These are phyloP conservation scores for Paramecium bursaria DNA, from an alignment of 73 alveolate genomes.

Conservation along the genomic window DNA sequence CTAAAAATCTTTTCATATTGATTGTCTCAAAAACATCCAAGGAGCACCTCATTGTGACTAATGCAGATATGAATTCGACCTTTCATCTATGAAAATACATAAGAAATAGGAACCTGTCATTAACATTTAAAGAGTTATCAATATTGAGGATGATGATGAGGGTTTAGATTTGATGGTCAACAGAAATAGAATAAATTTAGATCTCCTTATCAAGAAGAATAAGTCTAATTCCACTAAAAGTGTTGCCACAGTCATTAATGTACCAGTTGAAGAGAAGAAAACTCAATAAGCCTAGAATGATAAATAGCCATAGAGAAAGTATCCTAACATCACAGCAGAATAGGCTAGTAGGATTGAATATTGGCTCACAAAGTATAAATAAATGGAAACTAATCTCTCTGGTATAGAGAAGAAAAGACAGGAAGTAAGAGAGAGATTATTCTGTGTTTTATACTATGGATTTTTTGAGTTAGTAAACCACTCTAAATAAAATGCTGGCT, in stretches of 20 bases:
- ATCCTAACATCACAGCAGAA: background rate
- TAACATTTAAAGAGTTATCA: background rate
- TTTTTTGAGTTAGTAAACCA: background rate
- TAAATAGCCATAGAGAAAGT: background rate
- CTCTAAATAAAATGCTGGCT: background rate
- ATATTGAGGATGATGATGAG: constrained; percentile 53
- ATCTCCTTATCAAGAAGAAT: background rate
- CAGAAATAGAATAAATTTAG: constrained; percentile 28
- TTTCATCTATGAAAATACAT: too few relatives aligned
- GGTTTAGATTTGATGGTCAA: background rate
- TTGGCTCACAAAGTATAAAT: constrained; percentile 43
- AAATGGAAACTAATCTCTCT: constrained; percentile 26
- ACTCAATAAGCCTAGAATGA: background rate
- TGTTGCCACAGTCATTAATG: background rate
- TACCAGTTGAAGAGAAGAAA: background rate
- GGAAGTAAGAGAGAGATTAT: constrained; percentile 52
- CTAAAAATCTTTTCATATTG: background rate
- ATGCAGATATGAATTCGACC: background rate
- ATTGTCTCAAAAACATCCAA: background rate
- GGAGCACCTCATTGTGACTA: background rate
- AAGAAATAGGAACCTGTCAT: too few relatives aligned
- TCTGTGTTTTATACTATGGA: constrained; percentile 35
- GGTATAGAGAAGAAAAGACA: constrained; percentile 45
- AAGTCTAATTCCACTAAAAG: background rate
- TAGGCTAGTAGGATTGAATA: constrained; percentile 1